Conservation (phyloP, 371 early-diverging fungal genomes). For the Rhizopus microsporus region DNA sequence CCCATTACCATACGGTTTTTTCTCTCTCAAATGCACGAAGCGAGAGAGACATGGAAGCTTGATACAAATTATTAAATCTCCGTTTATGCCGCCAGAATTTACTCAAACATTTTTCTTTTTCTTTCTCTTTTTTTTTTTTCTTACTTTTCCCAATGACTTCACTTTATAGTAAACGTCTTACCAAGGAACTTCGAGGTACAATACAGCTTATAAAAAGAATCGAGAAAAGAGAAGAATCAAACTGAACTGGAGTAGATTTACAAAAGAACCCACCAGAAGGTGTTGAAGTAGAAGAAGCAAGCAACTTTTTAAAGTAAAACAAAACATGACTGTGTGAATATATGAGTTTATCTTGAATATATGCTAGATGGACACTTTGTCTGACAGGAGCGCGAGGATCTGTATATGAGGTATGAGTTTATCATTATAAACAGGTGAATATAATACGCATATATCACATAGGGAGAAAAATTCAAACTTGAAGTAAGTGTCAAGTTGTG, state of each 20-base stretch:
- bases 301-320: conserved; percentile 57
- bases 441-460: neutral
- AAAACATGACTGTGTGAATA: neutral
- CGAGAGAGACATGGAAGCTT: too few relatives aligned
- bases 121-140: neutral
- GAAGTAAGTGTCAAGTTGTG: conserved; percentile 46
- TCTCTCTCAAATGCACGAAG: too few relatives aligned
- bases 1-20: too few relatives aligned
- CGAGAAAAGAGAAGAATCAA: neutral
- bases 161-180: conserved; percentile 41
- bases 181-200: conserved; percentile 59
- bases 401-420: conserved; percentile 56
- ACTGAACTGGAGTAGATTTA: conserved; percentile 42
- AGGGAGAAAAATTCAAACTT: conserved; percentile 66
- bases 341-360: neutral
- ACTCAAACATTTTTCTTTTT: neutral
- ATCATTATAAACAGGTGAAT: conserved; percentile 17
- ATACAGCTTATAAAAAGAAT: neutral
- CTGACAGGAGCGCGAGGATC: conserved; percentile 70
- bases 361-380: conserved; percentile 59
- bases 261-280: conserved; percentile 61
- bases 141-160: conserved; percentile 22
- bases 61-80: neutral
- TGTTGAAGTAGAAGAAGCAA: conserved; percentile 57
- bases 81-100: neutral